Evolutionary conservation across 176 grass and related monocot species (phyloP), one percentile per base, ranked within the genome.

Genomic region (Neostapfia colusana): DNA sequence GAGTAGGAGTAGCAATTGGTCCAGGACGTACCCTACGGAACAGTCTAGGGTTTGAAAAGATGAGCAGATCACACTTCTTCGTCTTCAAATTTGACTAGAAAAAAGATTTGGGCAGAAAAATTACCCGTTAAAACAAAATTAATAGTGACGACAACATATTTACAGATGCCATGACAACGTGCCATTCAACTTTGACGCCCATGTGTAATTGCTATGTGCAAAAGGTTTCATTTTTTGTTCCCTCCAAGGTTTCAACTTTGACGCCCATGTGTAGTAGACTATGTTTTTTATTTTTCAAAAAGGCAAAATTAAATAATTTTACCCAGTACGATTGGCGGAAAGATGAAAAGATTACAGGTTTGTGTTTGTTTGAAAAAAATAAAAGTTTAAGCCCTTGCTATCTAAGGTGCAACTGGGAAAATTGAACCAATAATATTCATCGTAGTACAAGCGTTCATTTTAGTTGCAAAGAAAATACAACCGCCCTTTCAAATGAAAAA

Each of bases 401-500:
- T 70, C 18, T 6, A n/a, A 54, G 44, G 7, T 6, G 35, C 45
- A 44, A 46, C 7, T 9, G n/a, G 6, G n/a, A 71, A 43, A 14
- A 39, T 45, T 18, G 15, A 37, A 57, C 18, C 31, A 37, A 28
- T 49, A 65, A 4, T 25, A 35, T 1, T 21, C 26, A 45, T 45
- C 21, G 14, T 77, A 78, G 18, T 60, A 74, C 25, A 84, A 65
- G 53, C 21, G 65, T 70, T n/a, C n/a, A n/a, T n/a, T n/a, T n/a
- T n/a, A n/a, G n/a, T n/a, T n/a, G n/a, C n/a, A n/a, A n/a, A n/a
- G n/a, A n/a, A n/a, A n/a, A n/a, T n/a, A n/a, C n/a, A n/a, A n/a
- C n/a, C n/a, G n/a, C n/a, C 67, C 46, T 67, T 53, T 10, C 18
- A 23, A 60, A 15, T 31, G 0, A 25, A 53, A 43, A 76, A 39